These are phyloP conservation scores for Aspergillus tubingensis DNA, from an alignment of 2,329 filamentous ascomycete species.

Conservation along the genomic window DNA sequence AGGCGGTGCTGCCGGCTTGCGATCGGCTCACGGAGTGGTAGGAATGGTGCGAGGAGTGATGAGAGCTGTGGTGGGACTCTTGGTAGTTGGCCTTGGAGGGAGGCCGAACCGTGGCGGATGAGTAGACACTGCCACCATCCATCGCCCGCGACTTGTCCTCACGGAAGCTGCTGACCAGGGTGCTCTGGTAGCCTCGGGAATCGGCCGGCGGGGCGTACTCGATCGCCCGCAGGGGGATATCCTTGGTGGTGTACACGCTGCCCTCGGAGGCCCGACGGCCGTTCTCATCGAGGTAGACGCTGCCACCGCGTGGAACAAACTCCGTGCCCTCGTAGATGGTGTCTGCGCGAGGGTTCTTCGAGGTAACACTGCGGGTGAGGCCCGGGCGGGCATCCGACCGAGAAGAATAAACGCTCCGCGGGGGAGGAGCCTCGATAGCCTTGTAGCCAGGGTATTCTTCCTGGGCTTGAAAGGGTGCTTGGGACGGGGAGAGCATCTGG, in stretches of 20 bases:
- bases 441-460: conserved; percentile 27
- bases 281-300: conserved; percentile 30
- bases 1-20: conserved; percentile 28
- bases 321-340: conserved; percentile 46
- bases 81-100: conserved; percentile 31
- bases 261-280: conserved; percentile 41
- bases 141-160: conserved; percentile 34
- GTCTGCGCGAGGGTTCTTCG: conserved; percentile 45
- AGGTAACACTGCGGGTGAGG: conserved; percentile 37
- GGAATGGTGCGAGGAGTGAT: conserved; percentile 25
- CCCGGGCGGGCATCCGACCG: conserved; percentile 33
- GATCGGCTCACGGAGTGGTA: conserved; percentile 25
- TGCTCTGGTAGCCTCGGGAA: conserved; percentile 37
- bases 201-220: conserved; percentile 38
- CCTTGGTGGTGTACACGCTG: conserved; percentile 38
- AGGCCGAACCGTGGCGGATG: conserved; percentile 39
- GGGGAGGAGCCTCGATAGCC: conserved; percentile 36
- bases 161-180: conserved; percentile 46
- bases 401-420: conserved; percentile 31
- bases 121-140: conserved; percentile 36
- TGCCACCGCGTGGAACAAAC: conserved; percentile 24
- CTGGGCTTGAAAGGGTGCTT: conserved; percentile 25
- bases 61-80: conserved; percentile 24
- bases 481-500: conserved; percentile 27
- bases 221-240: conserved; percentile 43